These are phyloP conservation scores for Centrapalus pauciflorus DNA, from an alignment of 129 eudicot genomes.

Conservation along the genomic window DNA sequence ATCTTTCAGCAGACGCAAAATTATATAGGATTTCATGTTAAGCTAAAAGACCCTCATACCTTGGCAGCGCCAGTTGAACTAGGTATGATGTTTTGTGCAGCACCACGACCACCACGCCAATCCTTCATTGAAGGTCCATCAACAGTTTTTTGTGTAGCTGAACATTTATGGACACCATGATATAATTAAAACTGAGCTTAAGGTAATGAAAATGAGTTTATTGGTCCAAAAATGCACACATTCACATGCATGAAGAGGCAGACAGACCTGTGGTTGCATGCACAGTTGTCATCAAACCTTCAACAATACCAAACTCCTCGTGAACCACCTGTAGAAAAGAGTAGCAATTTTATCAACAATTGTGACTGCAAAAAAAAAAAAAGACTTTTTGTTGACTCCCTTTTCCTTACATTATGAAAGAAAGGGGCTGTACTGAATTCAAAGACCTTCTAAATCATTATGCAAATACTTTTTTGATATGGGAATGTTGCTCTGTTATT, in stretches of 20 bases:
- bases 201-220: not conserved
- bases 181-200: not conserved
- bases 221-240: not conserved
- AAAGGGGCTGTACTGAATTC: not conserved
- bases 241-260: conserved; percentile 4
- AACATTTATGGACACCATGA: not conserved
- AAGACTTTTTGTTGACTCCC: not conserved
- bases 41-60: conserved; percentile 26
- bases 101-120: conserved; percentile 99
- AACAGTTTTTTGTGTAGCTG: conserved; percentile 96
- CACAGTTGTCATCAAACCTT: conserved; percentile 96
- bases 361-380: not conserved
- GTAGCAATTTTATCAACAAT: not conserved
- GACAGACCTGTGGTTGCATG: conserved; percentile 94
- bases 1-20: not conserved
- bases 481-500: not conserved
- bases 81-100: conserved; percentile 91
- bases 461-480: not conserved
- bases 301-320: conserved; percentile 92
- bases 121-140: conserved; percentile 99
- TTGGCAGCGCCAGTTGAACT: conserved; percentile 99
- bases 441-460: not conserved
- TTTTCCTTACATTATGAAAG: not conserved
- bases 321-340: conserved; percentile 68
- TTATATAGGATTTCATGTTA: not conserved